Evolutionary conservation across 2,329 filamentous ascomycete species (phyloP).

Genomic region (Lomentospora prolificans): DNA sequence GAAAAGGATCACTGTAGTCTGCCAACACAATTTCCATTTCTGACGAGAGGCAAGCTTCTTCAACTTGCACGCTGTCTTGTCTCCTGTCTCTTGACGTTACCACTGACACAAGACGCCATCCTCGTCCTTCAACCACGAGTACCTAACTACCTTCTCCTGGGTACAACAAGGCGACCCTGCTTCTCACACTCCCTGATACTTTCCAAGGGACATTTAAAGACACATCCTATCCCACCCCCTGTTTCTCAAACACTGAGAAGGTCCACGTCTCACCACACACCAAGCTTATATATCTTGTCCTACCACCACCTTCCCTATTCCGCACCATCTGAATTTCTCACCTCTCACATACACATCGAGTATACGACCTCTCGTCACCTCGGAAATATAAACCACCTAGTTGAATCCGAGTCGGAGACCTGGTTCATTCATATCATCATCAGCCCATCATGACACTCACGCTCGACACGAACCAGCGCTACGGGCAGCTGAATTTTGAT

Average conservation of each 20-base stretch:
- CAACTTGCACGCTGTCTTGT: neutral
- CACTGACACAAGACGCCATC: neutral
- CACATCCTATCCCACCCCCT: slow-evolving; percentile 6
- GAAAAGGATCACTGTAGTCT: neutral
- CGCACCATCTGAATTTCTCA: neutral
- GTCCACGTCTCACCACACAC: slow-evolving; percentile 2
- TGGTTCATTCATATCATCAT: slow-evolving; percentile 7
- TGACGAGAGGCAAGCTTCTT: neutral
- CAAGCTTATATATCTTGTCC: slow-evolving; percentile 4
- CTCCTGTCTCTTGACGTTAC: neutral
- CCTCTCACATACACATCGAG: neutral
- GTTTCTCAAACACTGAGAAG: neutral
- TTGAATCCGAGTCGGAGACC: slow-evolving; percentile 4
- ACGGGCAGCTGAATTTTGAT: slow-evolving; percentile 71
- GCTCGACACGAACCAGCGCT: slow-evolving; percentile 79
- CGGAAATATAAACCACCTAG: slow-evolving; percentile 7
- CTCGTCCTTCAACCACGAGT: neutral
- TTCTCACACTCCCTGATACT: neutral
- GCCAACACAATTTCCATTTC: neutral
- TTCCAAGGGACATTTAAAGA: slow-evolving; percentile 6
- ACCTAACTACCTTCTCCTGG: neutral
- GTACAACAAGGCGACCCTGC: neutral
- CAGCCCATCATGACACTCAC: slow-evolving; percentile 78
- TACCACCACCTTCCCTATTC: neutral
- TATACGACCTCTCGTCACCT: slow-evolving; percentile 12